phyloP scores from a whole-genome alignment of 2,329 filamentous ascomycete genomes.

The Sarocladiaceae sp. region DNA sequence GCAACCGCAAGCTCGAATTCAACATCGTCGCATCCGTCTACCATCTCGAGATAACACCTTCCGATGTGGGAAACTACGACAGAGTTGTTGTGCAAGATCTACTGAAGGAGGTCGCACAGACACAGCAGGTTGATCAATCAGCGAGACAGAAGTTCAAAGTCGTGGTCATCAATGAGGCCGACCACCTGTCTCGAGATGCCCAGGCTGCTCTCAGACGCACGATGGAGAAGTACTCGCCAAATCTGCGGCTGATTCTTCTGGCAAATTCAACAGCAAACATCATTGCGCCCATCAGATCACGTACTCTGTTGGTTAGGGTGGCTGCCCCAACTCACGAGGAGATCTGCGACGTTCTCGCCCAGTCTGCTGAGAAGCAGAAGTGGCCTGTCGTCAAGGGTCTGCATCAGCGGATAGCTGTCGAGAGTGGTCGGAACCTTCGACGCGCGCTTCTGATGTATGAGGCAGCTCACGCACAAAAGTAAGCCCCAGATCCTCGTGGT shows the following conservation, averaged over 20 bases:
- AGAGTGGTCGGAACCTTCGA: conserved; percentile 85
- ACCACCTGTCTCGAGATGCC: conserved; percentile 87
- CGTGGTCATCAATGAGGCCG: conserved; percentile 97
- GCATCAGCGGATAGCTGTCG: conserved; percentile 78
- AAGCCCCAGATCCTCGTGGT: conserved; percentile 26
- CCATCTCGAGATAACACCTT: conserved; percentile 96
- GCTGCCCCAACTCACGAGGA: conserved; percentile 81
- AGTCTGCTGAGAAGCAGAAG: conserved; percentile 68
- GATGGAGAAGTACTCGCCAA: conserved; percentile 99
- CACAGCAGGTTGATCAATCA: conserved; percentile 91
- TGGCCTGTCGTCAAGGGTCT: conserved; percentile 72
- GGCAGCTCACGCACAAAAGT: conserved; percentile 96
- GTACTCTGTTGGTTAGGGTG: conserved; percentile 86
- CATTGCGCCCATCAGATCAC: conserved; percentile 92
- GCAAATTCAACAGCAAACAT: conserved; percentile 98
- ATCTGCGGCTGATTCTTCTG: conserved; percentile 81
- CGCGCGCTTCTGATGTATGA: conserved; percentile 94
- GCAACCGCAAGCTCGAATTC: conserved; percentile 97
- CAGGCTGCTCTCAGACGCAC: conserved; percentile 91
- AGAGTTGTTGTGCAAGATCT: conserved; percentile 93
- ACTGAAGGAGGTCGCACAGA: conserved; percentile 96
- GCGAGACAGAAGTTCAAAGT: conserved; percentile 96
- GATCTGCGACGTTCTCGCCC: conserved; percentile 71
- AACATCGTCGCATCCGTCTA: conserved; percentile 97
- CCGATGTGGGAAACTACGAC: conserved; percentile 94